Evolutionary conservation across 176 grass and related monocot species (phyloP).

Genomic region (Aegilops sharonensis): DNA sequence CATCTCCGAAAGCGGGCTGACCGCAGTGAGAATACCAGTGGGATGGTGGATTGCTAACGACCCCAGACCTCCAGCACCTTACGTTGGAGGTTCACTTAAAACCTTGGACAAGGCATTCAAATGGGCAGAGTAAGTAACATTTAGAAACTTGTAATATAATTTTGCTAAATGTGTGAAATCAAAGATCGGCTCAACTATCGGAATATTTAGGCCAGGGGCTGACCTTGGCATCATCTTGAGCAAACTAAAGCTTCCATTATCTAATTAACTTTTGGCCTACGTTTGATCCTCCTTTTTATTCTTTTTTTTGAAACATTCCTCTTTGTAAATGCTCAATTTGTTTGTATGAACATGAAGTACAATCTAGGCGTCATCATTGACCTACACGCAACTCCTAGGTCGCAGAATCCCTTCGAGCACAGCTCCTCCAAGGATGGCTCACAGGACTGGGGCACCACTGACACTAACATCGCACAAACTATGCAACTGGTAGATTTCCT

Average conservation of each 20-base stretch:
- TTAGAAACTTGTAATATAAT: neutral
- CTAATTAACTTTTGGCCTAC: neutral
- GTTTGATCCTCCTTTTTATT: too few species aligned
- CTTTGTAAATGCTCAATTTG: neutral
- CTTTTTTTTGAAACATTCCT: too few species aligned
- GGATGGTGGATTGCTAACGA: conserved; percentile 65
- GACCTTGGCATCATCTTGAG: neutral
- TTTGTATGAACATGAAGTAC: conserved; percentile 21
- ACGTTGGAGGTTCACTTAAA: conserved; percentile 49
- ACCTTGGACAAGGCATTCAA: conserved; percentile 48
- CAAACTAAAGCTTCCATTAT: neutral
- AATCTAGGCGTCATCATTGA: conserved; percentile 47
- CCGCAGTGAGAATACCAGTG: conserved; percentile 52
- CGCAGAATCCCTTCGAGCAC: conserved; percentile 51
- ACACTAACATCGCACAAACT: conserved; percentile 29
- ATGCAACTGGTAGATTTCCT: conserved; percentile 49
- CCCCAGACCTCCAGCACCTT: conserved; percentile 48
- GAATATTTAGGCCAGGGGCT: neutral
- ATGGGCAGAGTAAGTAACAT: conserved; percentile 51
- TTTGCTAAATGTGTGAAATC: too few species aligned
- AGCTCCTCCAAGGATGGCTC: conserved; percentile 45
- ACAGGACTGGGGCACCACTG: conserved; percentile 30
- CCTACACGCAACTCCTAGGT: conserved; percentile 41
- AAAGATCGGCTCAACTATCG: too few species aligned
- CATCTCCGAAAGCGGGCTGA: conserved; percentile 33